A percentile compares a stretch with the other conserved stretches of the same genome.
Conservation (phyloP, 345 rosid species). For the Brassica juncea region DNA sequence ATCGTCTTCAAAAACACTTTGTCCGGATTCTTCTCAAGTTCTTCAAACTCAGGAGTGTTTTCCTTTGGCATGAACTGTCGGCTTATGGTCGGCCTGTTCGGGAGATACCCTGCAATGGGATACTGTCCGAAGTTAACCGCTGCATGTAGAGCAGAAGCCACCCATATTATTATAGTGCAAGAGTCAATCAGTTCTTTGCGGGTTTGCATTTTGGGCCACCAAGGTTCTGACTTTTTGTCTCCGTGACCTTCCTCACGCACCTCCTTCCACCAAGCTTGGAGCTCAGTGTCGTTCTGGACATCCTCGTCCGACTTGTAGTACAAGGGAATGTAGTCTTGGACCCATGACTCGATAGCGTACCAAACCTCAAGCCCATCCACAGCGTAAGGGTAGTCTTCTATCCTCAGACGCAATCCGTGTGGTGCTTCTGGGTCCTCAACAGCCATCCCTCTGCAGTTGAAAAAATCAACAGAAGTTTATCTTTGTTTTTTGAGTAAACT, state of each 20-base stretch:
- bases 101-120: slow-evolving; percentile 66
- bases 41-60: slow-evolving; percentile 55
- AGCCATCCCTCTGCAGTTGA: slow-evolving; percentile 61
- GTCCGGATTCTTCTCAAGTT: slow-evolving; percentile 50
- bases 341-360: slow-evolving; percentile 73
- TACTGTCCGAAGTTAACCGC: slow-evolving; percentile 75
- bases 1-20: slow-evolving; percentile 55
- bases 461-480: not conserved
- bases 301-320: slow-evolving; percentile 56
- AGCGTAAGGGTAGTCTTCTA: slow-evolving; percentile 73
- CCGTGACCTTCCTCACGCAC: slow-evolving; percentile 70
- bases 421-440: slow-evolving; percentile 59
- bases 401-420: slow-evolving; percentile 56
- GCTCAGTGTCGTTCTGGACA: slow-evolving; percentile 54
- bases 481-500: not conserved
- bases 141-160: slow-evolving; percentile 75
- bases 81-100: slow-evolving; percentile 62
- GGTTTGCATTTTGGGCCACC: slow-evolving; percentile 74
- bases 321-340: slow-evolving; percentile 51
- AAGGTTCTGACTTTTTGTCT: slow-evolving; percentile 63
- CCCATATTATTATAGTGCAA: slow-evolving; percentile 72
- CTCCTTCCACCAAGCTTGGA: slow-evolving; percentile 78
- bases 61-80: slow-evolving; percentile 58
- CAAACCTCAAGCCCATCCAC: slow-evolving; percentile 79
- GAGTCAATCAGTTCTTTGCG: slow-evolving; percentile 51